These are phyloP conservation scores for Telfairia occidentalis DNA, from an alignment of 331 rosid genomes.

Conservation along the genomic window DNA sequence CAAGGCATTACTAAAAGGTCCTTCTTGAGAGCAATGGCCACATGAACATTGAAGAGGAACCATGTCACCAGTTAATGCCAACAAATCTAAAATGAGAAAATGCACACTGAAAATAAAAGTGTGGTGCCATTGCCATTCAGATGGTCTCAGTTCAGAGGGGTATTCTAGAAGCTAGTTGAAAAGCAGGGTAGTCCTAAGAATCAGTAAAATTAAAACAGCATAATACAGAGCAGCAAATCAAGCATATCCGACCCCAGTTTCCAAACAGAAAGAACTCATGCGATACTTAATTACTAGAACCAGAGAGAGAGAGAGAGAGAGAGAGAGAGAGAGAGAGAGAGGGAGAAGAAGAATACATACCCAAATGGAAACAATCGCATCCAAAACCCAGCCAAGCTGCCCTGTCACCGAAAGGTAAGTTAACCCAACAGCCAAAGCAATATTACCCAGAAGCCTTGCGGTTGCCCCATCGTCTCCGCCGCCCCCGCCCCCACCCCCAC, in stretches of 20 bases:
- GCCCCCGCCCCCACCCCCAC: constrained; percentile 39
- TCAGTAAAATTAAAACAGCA: not conserved
- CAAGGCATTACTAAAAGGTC: not conserved
- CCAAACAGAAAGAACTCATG: not conserved
- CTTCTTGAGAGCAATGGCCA: not conserved
- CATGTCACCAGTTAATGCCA: not conserved
- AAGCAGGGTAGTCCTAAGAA: not conserved
- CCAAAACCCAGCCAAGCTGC: constrained; percentile 92
- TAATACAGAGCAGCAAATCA: not conserved
- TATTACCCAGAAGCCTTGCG: constrained; percentile 60
- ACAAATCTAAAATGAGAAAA: not conserved
- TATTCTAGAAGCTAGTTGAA: not conserved
- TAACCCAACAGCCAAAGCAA: constrained; percentile 79
- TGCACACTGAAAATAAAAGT: not conserved
- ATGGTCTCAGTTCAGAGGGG: not conserved
- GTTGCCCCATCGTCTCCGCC: constrained; percentile 60
- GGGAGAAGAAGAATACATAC: constrained; percentile 27
- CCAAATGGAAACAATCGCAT: constrained; percentile 93
- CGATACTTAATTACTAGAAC: not conserved
- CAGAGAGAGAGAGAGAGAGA: constrained; percentile 5
- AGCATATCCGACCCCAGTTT: not conserved
- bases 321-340: no score
- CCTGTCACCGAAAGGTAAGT: constrained; percentile 87
- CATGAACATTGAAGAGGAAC: not conserved
- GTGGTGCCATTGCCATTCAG: not conserved